These are phyloP conservation scores for Suillus placidus DNA, from an alignment of 768 basidiomycete genomes.

Conservation along the genomic window DNA sequence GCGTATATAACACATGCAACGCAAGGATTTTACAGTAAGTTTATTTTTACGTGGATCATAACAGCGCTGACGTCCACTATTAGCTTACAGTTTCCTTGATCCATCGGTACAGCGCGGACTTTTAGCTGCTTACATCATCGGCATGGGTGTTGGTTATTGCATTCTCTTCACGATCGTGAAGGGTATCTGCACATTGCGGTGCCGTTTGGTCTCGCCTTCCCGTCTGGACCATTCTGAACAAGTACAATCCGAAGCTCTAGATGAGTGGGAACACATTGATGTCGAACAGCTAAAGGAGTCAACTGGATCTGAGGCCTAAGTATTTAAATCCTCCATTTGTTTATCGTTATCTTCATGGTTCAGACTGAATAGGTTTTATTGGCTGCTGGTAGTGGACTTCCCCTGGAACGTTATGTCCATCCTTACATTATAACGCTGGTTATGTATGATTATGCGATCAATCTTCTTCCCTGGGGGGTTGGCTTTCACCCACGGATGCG, in stretches of 20 bases:
- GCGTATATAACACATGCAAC: conserved; percentile 67
- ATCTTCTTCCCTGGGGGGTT: background rate
- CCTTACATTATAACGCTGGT: background rate
- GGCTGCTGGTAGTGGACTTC: background rate
- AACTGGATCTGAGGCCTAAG: conserved; percentile 17
- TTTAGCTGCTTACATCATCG: conserved; percentile 65
- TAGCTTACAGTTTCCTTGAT: conserved; percentile 70
- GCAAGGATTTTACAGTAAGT: conserved; percentile 68
- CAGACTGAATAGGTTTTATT: background rate
- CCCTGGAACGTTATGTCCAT: background rate
- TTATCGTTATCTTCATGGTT: conserved; percentile 2
- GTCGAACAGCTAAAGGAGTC: conserved; percentile 21
- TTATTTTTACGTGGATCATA: background rate
- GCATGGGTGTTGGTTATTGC: conserved; percentile 53
- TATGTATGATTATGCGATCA: background rate
- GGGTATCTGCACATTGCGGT: conserved; percentile 42
- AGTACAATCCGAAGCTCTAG: conserved; percentile 30
- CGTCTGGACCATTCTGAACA: conserved; percentile 9
- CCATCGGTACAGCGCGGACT: conserved; percentile 44
- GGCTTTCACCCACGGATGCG: background rate
- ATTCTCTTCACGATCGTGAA: conserved; percentile 56
- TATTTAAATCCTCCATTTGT: background rate
- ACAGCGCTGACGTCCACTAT: conserved; percentile 10
- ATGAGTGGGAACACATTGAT: conserved; percentile 52
- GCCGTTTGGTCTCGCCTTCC: conserved; percentile 30